Conservation (phyloP, 352 stramenopile genomes). For the Thalassiosira livingstoniorum region DNA sequence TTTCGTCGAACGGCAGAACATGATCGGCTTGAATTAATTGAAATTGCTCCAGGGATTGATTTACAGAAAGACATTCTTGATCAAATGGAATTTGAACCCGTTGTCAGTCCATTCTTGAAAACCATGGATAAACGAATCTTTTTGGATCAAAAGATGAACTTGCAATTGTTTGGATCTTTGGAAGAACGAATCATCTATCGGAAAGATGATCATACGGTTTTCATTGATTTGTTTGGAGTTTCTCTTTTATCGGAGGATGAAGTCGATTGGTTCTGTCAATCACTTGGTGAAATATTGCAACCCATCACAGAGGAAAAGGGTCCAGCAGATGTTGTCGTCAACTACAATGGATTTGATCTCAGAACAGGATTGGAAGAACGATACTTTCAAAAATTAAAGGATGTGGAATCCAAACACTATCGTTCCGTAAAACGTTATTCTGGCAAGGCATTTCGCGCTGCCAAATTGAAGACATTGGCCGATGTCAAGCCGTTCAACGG, state of each 20-base stretch:
- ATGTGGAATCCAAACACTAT: slow-evolving; percentile 59
- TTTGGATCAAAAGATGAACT: slow-evolving; percentile 65
- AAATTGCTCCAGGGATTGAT: slow-evolving; percentile 82
- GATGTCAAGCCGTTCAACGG: slow-evolving; percentile 57
- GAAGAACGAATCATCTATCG: slow-evolving; percentile 61
- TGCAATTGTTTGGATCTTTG: slow-evolving; percentile 73
- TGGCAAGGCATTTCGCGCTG: slow-evolving; percentile 61
- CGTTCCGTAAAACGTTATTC: slow-evolving; percentile 63
- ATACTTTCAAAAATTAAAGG: slow-evolving; percentile 42
- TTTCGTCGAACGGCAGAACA: slow-evolving; percentile 67
- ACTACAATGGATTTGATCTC: slow-evolving; percentile 71
- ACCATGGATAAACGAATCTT: slow-evolving; percentile 82
- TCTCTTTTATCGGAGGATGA: slow-evolving; percentile 66
- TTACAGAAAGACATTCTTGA: slow-evolving; percentile 80
- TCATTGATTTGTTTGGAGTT: slow-evolving; percentile 72
- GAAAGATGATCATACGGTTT: slow-evolving; percentile 64
- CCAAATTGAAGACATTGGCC: slow-evolving; percentile 47
- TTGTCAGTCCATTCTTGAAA: slow-evolving; percentile 70
- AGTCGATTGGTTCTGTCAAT: slow-evolving; percentile 54
- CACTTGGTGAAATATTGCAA: slow-evolving; percentile 49
- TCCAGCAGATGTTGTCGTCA: slow-evolving; percentile 62
- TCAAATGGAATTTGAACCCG: slow-evolving; percentile 79
- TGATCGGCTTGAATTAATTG: slow-evolving; percentile 76
- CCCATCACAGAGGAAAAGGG: slow-evolving; percentile 53
- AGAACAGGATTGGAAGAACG: slow-evolving; percentile 51